A percentile compares a stretch with the other conserved stretches of the same genome.
phyloP scores from a whole-genome alignment of 1,139 yeast genomes.

The Suzukiozyma palmioleophila region DNA sequence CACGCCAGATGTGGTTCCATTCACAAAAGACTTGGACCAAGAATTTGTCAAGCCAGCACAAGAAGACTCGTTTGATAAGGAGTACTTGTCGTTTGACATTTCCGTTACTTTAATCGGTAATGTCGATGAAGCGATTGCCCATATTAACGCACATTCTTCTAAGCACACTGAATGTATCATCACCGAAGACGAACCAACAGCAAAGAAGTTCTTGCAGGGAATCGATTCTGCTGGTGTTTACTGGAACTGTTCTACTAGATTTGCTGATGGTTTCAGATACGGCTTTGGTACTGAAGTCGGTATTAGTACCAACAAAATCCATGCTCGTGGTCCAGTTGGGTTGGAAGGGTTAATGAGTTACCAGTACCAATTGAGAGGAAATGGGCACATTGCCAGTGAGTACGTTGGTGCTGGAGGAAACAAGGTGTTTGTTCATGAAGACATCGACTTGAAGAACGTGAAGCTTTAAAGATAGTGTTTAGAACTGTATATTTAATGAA shows the following conservation, averaged over 20 bases:
- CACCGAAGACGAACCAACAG: slow-evolving; percentile 65
- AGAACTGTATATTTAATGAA: too few relatives aligned
- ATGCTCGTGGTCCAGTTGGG: slow-evolving; percentile 98
- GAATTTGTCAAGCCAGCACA: slow-evolving; percentile 34
- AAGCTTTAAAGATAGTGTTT: slow-evolving; percentile 1
- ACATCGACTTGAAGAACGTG: slow-evolving; percentile 31
- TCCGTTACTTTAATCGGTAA: slow-evolving; percentile 63
- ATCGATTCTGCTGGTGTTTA: slow-evolving; percentile 97
- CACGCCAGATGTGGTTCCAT: slow-evolving; percentile 33
- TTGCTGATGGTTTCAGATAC: slow-evolving; percentile 97
- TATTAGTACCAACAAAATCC: slow-evolving; percentile 92
- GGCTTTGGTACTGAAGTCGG: slow-evolving; percentile 99
- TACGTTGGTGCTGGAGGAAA: slow-evolving; percentile 91
- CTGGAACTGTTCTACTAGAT: slow-evolving; percentile 96
- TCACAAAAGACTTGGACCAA: slow-evolving; percentile 24
- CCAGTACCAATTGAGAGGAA: slow-evolving; percentile 87
- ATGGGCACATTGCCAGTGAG: slow-evolving; percentile 89
- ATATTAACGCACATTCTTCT: slow-evolving; percentile 87
- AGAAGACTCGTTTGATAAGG: slow-evolving; percentile 68
- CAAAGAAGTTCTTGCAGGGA: slow-evolving; percentile 75
- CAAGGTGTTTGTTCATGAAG: slow-evolving; percentile 72
- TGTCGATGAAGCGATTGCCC: slow-evolving; percentile 68
- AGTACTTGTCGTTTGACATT: slow-evolving; percentile 76
- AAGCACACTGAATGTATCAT: slow-evolving; percentile 94
- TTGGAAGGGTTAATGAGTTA: slow-evolving; percentile 94